These are phyloP conservation scores for Pleurozium schreberi DNA, from an alignment of 225 moss, liverwort and hornwort species.

Conservation along the genomic window DNA sequence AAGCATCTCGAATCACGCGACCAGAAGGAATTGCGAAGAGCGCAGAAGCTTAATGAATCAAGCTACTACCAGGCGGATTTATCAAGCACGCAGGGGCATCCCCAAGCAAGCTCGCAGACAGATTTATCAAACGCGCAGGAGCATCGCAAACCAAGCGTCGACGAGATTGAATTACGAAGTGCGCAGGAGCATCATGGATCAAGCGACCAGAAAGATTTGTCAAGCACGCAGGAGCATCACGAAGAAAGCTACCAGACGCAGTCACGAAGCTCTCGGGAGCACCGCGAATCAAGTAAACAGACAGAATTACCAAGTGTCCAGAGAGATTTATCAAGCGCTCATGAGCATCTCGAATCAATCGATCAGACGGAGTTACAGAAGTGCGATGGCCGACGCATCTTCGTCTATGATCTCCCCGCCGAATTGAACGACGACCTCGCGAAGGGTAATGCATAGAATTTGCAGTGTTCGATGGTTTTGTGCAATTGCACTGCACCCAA, in stretches of 20 bases:
- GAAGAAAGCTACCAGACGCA: background rate
- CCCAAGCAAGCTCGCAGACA: background rate
- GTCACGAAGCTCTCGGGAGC: background rate
- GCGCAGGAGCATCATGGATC: background rate
- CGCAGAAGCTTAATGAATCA: no score
- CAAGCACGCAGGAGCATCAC: background rate
- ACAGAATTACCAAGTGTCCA: background rate
- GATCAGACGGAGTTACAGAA: background rate
- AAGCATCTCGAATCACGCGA: background rate
- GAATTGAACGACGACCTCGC: conserved; percentile 39
- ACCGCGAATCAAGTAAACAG: background rate
- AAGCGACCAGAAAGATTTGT: background rate
- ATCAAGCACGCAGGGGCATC: background rate
- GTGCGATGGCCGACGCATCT: conserved; percentile 33
- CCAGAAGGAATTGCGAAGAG: background rate
- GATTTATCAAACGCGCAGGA: background rate
- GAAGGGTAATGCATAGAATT: background rate
- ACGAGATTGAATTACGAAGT: background rate
- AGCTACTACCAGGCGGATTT: background rate
- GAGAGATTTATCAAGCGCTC: background rate
- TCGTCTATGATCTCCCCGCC: conserved; percentile 37
- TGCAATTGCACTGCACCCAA: background rate
- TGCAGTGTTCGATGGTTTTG: background rate
- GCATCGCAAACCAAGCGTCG: background rate
- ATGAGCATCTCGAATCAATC: no score